phyloP scores from a whole-genome alignment of 495 filamentous ascomycete species.

The Penicillium subrubescens region DNA sequence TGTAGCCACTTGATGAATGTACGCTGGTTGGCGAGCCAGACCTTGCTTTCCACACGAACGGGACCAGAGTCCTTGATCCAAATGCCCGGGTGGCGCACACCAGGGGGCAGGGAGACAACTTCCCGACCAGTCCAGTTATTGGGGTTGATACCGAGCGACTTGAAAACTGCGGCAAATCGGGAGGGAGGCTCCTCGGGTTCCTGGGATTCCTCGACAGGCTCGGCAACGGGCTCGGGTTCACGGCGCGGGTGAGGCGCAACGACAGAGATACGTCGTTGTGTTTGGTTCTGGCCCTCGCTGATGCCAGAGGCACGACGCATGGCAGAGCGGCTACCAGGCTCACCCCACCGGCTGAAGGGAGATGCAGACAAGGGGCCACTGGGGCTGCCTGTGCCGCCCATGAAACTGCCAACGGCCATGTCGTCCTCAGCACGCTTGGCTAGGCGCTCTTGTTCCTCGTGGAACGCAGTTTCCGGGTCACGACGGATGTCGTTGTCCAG shows the following conservation, averaged over 20 bases:
- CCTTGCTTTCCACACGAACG: slow-evolving; percentile 90
- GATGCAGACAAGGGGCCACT: slow-evolving; percentile 58
- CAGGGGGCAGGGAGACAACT: slow-evolving; percentile 65
- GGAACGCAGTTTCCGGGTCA: slow-evolving; percentile 88
- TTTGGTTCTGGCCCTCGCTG: slow-evolving; percentile 11
- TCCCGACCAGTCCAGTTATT: slow-evolving; percentile 60
- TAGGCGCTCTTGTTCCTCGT: slow-evolving; percentile 82
- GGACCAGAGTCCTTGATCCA: slow-evolving; percentile 95
- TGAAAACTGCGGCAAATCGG: slow-evolving; percentile 62
- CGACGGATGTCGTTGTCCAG: slow-evolving; percentile 89
- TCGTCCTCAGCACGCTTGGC: slow-evolving; percentile 82
- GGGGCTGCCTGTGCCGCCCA: slow-evolving; percentile 53
- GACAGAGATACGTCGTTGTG: slow-evolving; percentile 27
- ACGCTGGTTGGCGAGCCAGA: slow-evolving; percentile 97
- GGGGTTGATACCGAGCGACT: slow-evolving; percentile 71
- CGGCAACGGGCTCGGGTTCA: slow-evolving; percentile 16
- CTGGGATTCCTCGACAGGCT: slow-evolving; percentile 20
- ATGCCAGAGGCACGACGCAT: slow-evolving; percentile 29
- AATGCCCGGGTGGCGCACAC: slow-evolving; percentile 76
- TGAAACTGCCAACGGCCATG: slow-evolving; percentile 83
- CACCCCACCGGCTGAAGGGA: slow-evolving; percentile 44
- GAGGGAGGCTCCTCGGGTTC: slow-evolving; percentile 25
- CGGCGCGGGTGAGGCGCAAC: slow-evolving; percentile 21
- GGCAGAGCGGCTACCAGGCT: slow-evolving; percentile 25
- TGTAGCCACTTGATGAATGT: slow-evolving; percentile 99